Percentiles rank a stretch among this genome's conserved stretches.
phyloP scores from a whole-genome alignment of 2,329 filamentous ascomycete species.

The Neonectria hederae region DNA sequence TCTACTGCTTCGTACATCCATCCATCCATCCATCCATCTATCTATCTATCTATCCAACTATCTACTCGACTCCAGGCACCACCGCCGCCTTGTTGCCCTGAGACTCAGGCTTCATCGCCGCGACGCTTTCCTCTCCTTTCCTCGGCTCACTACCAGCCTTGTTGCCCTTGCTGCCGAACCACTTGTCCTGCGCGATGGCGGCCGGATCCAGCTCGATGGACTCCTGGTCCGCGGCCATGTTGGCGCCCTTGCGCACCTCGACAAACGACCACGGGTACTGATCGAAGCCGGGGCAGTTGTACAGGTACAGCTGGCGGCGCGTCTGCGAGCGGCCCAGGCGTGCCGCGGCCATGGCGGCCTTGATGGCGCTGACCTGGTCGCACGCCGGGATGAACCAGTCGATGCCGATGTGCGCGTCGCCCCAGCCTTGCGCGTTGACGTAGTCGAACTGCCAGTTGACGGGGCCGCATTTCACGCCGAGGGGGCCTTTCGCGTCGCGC shows the following conservation, averaged over 20 bases:
- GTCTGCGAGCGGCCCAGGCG: neutral
- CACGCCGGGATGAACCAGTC: conserved; percentile 17
- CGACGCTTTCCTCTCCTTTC: neutral
- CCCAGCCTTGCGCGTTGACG: conserved; percentile 28
- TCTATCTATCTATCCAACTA: no score
- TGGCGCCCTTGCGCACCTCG: neutral
- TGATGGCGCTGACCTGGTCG: conserved; percentile 1
- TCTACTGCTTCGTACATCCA: neutral
- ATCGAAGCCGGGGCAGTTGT: conserved; percentile 20
- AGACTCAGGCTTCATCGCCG: no score
- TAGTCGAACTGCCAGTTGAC: conserved; percentile 26
- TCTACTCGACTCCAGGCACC: no score
- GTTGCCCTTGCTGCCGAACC: neutral
- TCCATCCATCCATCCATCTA: no score
- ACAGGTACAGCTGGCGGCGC: conserved; percentile 18
- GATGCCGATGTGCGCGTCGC: conserved; percentile 25
- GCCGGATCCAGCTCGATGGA: neutral
- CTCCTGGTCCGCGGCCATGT: neutral
- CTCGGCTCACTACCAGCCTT: neutral
- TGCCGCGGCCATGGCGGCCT: conserved; percentile 10
- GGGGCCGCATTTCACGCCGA: neutral
- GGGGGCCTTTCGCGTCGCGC: neutral
- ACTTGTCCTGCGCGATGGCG: neutral
- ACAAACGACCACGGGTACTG: conserved; percentile 11
- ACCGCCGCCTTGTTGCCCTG: no score